phyloP scores from a whole-genome alignment of 129 eudicot species.

The Arctium minus region DNA sequence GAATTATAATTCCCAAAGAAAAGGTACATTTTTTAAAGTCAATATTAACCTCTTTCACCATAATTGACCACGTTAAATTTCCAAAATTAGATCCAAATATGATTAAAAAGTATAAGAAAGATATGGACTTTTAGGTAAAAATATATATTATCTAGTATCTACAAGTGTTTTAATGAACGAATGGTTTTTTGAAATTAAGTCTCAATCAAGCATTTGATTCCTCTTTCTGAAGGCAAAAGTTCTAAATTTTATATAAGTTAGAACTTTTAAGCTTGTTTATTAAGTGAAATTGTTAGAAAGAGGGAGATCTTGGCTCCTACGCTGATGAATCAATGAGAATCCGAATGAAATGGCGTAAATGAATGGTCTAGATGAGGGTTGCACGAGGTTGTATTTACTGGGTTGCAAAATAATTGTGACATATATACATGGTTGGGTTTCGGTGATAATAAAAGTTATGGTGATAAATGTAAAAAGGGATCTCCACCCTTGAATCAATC shows the following conservation, averaged over 20 bases:
- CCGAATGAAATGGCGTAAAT: too few species aligned
- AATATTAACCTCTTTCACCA: slow-evolving; percentile 21
- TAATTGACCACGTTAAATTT: slow-evolving; percentile 14
- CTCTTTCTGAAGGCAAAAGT: background rate
- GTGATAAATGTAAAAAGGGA: too few species aligned
- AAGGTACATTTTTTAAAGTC: slow-evolving; percentile 13
- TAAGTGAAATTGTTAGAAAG: background rate
- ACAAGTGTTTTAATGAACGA: background rate
- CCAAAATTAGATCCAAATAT: slow-evolving; percentile 1
- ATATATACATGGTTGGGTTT: too few species aligned
- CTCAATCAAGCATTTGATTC: background rate
- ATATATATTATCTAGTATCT: background rate
- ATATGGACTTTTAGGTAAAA: background rate
- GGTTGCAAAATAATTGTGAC: too few species aligned
- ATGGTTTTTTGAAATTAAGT: background rate
- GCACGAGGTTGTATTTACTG: too few species aligned
- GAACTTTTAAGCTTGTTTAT: background rate
- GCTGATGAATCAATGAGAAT: too few species aligned
- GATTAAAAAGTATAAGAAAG: background rate
- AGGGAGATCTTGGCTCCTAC: too few species aligned
- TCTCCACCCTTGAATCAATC: too few species aligned
- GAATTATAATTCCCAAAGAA: background rate
- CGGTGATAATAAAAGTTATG: too few species aligned
- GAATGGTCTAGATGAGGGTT: too few species aligned
- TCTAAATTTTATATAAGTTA: background rate